These are phyloP conservation scores for Typha latifolia DNA, from an alignment of 176 grass and related monocot genomes.

Conservation along the genomic window DNA sequence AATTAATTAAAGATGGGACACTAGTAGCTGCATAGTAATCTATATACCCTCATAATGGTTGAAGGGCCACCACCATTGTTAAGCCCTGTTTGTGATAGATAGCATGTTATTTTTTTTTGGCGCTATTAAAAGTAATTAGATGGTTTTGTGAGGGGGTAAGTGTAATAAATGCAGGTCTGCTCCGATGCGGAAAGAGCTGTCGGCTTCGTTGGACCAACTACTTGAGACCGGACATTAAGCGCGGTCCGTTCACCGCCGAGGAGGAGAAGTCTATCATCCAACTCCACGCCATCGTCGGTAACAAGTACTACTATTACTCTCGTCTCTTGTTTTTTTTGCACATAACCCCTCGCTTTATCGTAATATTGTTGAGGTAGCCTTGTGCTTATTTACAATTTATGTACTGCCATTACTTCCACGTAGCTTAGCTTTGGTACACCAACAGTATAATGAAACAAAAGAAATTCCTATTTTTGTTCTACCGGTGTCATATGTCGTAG, in stretches of 20 bases:
- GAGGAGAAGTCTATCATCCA: constrained; percentile 91
- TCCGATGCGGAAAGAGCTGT: constrained; percentile 97
- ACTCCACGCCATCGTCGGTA: constrained; percentile 87
- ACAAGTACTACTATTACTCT: constrained; percentile 45
- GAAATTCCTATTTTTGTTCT: too few species aligned
- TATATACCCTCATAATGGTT: not conserved
- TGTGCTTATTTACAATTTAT: too few species aligned
- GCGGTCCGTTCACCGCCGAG: constrained; percentile 73
- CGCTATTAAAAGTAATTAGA: too few species aligned
- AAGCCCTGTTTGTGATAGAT: too few species aligned
- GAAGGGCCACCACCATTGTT: too few species aligned
- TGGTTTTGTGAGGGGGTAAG: too few species aligned
- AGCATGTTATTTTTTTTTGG: too few species aligned
- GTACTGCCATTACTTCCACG: too few species aligned
- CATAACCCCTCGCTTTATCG: not conserved
- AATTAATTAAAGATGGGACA: too few species aligned
- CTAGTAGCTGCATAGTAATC: not conserved
- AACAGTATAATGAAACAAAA: too few species aligned
- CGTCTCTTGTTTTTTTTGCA: not conserved
- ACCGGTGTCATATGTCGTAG: too few species aligned
- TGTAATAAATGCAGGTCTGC: constrained; percentile 47
- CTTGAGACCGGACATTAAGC: constrained; percentile 93
- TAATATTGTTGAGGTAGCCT: not conserved
- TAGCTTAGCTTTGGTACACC: too few species aligned
- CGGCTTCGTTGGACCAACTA: constrained; percentile 98